These are phyloP conservation scores for Prunus armeniaca DNA, from an alignment of 306 rosid genomes.

Conservation along the genomic window DNA sequence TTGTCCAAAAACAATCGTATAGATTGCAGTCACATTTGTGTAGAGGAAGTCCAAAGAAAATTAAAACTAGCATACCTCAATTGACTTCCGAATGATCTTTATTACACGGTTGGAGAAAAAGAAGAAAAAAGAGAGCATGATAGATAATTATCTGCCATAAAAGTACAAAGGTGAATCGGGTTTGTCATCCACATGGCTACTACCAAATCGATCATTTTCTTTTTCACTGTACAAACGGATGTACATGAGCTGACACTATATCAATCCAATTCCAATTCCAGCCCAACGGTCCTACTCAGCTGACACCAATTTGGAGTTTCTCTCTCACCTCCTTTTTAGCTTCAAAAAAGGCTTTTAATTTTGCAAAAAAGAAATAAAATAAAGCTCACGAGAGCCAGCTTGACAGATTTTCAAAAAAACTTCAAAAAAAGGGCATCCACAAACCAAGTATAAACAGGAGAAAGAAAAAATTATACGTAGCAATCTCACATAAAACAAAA, in stretches of 20 bases:
- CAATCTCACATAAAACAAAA: slow-evolving; percentile 45
- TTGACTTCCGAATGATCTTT: too few relatives aligned
- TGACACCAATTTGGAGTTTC: slow-evolving; percentile 20
- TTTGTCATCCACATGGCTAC: slow-evolving; percentile 6
- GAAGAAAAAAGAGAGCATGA: too few relatives aligned
- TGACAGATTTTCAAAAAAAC: slow-evolving; percentile 23
- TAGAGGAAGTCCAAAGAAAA: too few relatives aligned
- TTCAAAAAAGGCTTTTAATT: not conserved
- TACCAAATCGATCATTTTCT: slow-evolving; percentile 23
- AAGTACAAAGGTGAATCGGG: slow-evolving; percentile 31
- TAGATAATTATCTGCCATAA: slow-evolving; percentile 23
- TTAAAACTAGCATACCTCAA: too few relatives aligned
- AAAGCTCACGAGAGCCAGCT: slow-evolving; percentile 41
- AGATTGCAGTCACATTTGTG: too few relatives aligned
- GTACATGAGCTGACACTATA: slow-evolving; percentile 8
- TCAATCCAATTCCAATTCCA: slow-evolving; percentile 29
- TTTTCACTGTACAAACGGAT: slow-evolving; percentile 32
- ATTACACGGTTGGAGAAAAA: too few relatives aligned
- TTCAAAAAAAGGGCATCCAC: slow-evolving; percentile 65
- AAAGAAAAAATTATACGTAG: slow-evolving; percentile 19
- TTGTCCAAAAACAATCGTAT: too few relatives aligned
- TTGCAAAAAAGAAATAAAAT: not conserved
- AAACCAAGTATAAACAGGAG: slow-evolving; percentile 17
- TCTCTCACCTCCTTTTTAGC: not conserved
- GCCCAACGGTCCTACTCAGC: slow-evolving; percentile 12